A percentile compares a stretch with the other conserved stretches of the same genome.
Evolutionary conservation across 140 eudicot genomes (phyloP).

Genomic region (Oenanthe javanica): DNA sequence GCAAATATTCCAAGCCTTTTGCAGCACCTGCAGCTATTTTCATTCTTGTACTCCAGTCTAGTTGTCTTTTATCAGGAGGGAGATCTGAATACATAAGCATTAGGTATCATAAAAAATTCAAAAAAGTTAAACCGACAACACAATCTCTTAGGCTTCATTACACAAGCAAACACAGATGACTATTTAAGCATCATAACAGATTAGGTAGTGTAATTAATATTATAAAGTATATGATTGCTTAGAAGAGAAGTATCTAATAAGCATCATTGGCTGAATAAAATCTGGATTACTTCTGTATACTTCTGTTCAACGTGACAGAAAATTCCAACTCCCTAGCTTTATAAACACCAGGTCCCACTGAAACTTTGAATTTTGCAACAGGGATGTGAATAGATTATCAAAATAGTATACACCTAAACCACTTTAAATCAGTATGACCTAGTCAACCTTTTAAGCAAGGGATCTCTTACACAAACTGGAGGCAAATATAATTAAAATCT

Average conservation of each 20-base stretch:
- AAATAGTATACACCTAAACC: neutral
- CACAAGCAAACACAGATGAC: neutral
- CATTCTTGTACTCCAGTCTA: constrained; percentile 90
- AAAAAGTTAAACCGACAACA: neutral
- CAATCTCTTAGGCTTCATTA: neutral
- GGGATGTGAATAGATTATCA: neutral
- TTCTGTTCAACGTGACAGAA: neutral
- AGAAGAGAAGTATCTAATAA: neutral
- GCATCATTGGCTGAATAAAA: neutral
- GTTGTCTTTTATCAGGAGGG: constrained; percentile 60
- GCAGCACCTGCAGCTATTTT: constrained; percentile 96
- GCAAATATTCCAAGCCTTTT: constrained; percentile 84
- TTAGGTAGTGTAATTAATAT: neutral
- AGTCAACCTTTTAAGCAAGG: neutral
- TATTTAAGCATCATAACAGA: neutral
- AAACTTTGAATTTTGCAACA: neutral
- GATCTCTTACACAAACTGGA: neutral
- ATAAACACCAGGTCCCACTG: neutral
- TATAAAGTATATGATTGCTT: neutral
- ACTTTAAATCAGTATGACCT: neutral
- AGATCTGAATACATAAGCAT: constrained; percentile 37
- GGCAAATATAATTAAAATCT: neutral
- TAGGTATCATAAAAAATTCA: neutral
- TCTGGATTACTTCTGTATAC: neutral
- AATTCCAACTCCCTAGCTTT: neutral